These are phyloP conservation scores for Nematodospora anomalae DNA, from an alignment of 1,139 yeast genomes.

Conservation along the genomic window DNA sequence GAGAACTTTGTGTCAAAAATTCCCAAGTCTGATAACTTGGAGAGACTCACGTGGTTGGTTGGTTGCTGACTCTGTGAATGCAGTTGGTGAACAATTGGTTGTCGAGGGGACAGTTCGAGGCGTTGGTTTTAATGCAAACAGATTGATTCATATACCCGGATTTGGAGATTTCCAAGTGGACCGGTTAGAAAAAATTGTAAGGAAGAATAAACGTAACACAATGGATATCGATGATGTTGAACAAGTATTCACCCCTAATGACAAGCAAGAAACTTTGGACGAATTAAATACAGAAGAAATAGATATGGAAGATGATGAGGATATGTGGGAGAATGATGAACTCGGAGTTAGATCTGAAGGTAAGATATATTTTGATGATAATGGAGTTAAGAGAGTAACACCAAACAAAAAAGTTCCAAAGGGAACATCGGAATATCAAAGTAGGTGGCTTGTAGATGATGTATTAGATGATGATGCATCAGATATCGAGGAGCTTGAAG, in stretches of 20 bases:
- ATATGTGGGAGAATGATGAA: constrained; percentile 26
- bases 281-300: constrained; percentile 62
- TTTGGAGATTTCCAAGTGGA: constrained; percentile 85
- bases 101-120: constrained; percentile 90
- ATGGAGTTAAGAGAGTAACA: constrained; percentile 29
- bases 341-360: constrained; percentile 73
- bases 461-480: constrained; percentile 50
- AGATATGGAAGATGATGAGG: constrained; percentile 40
- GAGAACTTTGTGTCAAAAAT: constrained; percentile 77
- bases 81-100: constrained; percentile 38
- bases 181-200: constrained; percentile 53
- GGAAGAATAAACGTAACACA: constrained; percentile 24
- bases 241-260: constrained; percentile 45
- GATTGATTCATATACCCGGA: constrained; percentile 83
- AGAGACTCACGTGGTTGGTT: constrained; percentile 88
- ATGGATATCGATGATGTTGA: constrained; percentile 23
- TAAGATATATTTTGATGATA: constrained; percentile 54
- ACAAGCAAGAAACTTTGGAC: constrained; percentile 63
- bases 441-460: constrained; percentile 81
- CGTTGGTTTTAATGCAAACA: constrained; percentile 71
- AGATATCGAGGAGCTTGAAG: constrained; percentile 44
- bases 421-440: constrained; percentile 93
- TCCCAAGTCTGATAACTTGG: constrained; percentile 87
- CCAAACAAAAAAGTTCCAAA: constrained; percentile 59
- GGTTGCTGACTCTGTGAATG: constrained; percentile 59